Percentiles rank a stretch among this genome's conserved stretches.
Evolutionary conservation across 2,329 filamentous ascomycete genomes (phyloP).

Genomic region (Diplodia intermedia): DNA sequence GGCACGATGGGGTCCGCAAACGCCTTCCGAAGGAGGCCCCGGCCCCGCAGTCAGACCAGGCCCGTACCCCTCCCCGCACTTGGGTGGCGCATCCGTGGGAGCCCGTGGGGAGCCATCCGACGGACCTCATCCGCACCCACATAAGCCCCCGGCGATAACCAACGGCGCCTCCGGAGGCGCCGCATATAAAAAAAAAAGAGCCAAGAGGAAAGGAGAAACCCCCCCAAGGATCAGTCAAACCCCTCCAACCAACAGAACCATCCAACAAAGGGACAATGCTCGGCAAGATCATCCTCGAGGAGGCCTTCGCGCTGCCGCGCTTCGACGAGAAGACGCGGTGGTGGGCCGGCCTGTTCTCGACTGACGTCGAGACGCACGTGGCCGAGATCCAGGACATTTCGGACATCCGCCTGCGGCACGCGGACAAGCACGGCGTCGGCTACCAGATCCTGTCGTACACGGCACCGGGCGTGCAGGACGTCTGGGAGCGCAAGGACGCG

Average conservation of each 20-base stretch:
- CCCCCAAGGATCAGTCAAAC: background rate
- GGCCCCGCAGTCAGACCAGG: background rate
- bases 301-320: conserved; percentile 67
- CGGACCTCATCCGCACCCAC: conserved; percentile 15
- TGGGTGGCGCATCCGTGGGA: conserved; percentile 1
- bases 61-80: conserved; percentile 20
- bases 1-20: background rate
- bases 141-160: background rate
- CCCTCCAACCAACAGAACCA: background rate
- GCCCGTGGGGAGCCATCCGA: conserved; percentile 22
- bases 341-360: conserved; percentile 67
- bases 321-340: conserved; percentile 65
- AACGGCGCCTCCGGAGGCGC: too few relatives aligned
- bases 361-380: conserved; percentile 65
- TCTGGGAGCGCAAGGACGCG: conserved; percentile 54
- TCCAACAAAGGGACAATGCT: conserved; percentile 52
- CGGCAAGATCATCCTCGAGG: conserved; percentile 68
- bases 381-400: conserved; percentile 61
- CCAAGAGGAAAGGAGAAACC: background rate
- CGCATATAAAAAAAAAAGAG: conserved; percentile 1
- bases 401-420: conserved; percentile 49
- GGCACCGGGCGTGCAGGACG: conserved; percentile 57
- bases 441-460: conserved; percentile 58
- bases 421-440: conserved; percentile 56
- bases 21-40: background rate